Base-by-base conservation (phyloP, 352 stramenopile genomes). In the Phytophthora colocasiae region DNA sequence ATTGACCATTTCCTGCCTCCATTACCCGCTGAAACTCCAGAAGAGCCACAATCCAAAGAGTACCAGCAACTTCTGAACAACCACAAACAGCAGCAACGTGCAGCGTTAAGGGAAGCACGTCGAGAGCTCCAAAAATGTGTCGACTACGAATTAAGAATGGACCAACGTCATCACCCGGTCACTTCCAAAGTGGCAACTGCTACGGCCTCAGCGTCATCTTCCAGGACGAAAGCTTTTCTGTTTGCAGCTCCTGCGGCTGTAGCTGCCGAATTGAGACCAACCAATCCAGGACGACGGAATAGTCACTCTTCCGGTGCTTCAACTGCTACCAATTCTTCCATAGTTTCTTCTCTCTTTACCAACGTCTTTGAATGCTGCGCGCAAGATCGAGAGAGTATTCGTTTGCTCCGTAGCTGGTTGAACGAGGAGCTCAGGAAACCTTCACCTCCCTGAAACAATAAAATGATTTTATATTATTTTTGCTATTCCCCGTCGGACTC, bases 81-180 rank as follows among this genome's bases (percentile, higher is more conserved):
- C 9, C 46, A 45, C 63, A 69, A 65, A 8, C 69, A 80, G 14
- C 49, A 56, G 14, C 73, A 78, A 27, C 71, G 73, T 27, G 53
- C 58, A 3, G 70, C 67, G 4, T 47, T 81, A 52, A 73, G 69
- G 0, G 63, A 63, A n/a, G 63, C 77, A 22, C 70, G 79, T n/a
- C 70, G 73, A 45, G 73, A 86, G 53, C 76, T 90, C 27, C 78
- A 79, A 11, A 67, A 73, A 36, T 81, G 75, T 31, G 71, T 90
- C 19, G 70, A 89, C 48, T 75, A 88, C 52, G 61, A 84, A 7
- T 22, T 90, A 4, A 67, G 47, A 41, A 73, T 80, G 67, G 68
- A 85, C 22, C 74, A 77, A 47, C 73, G 75, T 17, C 71, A 70
- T 26, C 61, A 85, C 8, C 79, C 77, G 0, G 45, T 61, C 11